Base-by-base conservation (phyloP, 768 basidiomycete genomes). In the Cubamyces sp. region DNA sequence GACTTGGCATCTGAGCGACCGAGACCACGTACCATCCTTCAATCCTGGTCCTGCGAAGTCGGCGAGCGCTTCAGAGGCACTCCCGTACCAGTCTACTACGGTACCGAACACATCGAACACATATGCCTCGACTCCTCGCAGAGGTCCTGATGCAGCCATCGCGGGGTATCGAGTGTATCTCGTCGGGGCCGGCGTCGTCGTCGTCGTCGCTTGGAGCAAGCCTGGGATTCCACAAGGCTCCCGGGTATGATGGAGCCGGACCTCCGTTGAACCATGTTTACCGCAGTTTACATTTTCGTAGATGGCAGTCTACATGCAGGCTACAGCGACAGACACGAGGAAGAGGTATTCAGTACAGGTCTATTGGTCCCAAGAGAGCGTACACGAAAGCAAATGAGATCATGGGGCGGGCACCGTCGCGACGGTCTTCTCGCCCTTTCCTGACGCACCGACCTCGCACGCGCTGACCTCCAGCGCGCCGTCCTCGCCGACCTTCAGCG, bases 391-490 rank as follows among this genome's bases (percentile, higher is more conserved):
- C 19, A 55, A n/a, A 51, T 18, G 39, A 47, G 45, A 51, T 48
- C 40, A 66, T 57, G 62, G 58, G 23, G 61, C 45, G n/a, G 61
- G 34, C 11, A 77, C 66, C 19, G 62, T 69, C n/a, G 69, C 69
- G 12, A 70, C 71, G 54, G 72, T 71, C 40, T 72, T 72, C 43
- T 76, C 72, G 18, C 78, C 78, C 41, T 69, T 64, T 1, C 72
- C 71, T 41, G 62, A 70, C 54, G 75, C 73, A 34, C 71, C 74
- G 23, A 73, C 65, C 68, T 84, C 80, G 60, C 73, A 64, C 34
- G 79, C 73, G 26, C 71, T 75, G 47, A 83, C 67, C 46, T 75
- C 69, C 30, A 84, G 57, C 25, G 54, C 60, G 1, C 81, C 81
- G 5, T 72, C 66, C n/a, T 41, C 55, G 26, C 70, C 71, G 5